These are phyloP conservation scores for Dryas integrifolia DNA, from an alignment of 331 rosid species.

Conservation along the genomic window DNA sequence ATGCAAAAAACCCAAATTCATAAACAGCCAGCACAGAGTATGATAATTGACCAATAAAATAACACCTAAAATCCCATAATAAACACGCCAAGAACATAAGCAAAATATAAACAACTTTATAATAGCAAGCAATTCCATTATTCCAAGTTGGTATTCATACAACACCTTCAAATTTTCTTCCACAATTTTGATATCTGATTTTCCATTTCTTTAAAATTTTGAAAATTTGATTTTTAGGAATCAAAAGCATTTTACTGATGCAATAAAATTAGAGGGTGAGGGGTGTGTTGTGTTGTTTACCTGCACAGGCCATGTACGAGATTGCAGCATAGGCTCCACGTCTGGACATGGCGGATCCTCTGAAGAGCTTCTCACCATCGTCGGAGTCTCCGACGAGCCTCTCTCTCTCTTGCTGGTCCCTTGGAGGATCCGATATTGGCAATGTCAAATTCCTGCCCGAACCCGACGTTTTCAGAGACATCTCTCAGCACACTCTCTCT, in stretches of 20 bases:
- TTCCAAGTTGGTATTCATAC: not conserved
- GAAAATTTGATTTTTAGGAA: not conserved
- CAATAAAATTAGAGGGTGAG: not conserved
- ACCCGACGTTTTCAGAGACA: constrained; percentile 48
- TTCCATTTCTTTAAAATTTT: not conserved
- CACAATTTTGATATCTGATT: not conserved
- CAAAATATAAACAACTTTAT: not conserved
- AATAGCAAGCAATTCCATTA: not conserved
- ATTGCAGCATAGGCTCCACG: constrained; percentile 86
- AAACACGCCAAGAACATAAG: not conserved
- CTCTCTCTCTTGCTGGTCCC: constrained; percentile 50
- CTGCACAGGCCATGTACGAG: constrained; percentile 90
- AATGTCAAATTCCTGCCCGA: constrained; percentile 49
- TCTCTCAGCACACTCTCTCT: constrained; percentile 21
- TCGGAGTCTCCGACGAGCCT: constrained; percentile 40
- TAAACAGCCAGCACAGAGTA: not conserved
- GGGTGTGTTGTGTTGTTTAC: constrained; percentile 25
- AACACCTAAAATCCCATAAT: too few relatives aligned
- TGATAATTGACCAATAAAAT: not conserved
- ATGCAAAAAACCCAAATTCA: not conserved
- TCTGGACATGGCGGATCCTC: constrained; percentile 82
- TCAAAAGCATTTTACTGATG: not conserved
- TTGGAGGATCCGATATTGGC: constrained; percentile 69
- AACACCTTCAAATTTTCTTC: not conserved
- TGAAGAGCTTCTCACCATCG: constrained; percentile 53